Percentiles rank a stretch among this genome's conserved stretches.
These are phyloP conservation scores for Pleurotus giganteus DNA, from an alignment of 768 basidiomycete genomes.

Conservation along the genomic window DNA sequence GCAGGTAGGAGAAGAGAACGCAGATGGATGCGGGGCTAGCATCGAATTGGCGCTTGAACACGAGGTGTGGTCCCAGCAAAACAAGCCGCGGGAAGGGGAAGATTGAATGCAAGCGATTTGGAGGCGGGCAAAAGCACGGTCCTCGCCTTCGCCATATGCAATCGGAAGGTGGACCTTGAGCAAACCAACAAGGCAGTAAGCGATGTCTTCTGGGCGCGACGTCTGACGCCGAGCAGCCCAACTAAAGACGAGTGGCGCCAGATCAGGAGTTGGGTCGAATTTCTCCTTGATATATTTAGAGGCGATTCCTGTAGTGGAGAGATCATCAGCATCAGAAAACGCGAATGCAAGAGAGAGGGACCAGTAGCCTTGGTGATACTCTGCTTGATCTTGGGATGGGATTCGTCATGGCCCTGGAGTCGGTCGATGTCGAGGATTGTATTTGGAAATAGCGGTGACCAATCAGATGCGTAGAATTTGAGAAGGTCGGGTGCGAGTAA, in stretches of 20 bases:
- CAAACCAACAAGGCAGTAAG: not conserved
- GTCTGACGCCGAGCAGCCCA: not conserved
- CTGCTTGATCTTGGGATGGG: too few relatives aligned
- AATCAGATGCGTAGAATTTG: not conserved
- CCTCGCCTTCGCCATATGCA: not conserved
- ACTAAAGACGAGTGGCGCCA: not conserved
- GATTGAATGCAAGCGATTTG: not conserved
- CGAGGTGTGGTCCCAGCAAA: too few relatives aligned
- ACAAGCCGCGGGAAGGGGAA: too few relatives aligned
- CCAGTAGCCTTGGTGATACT: too few relatives aligned
- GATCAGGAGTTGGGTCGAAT: not conserved
- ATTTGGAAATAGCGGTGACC: not conserved
- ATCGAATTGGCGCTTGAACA: too few relatives aligned
- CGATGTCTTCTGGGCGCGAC: not conserved
- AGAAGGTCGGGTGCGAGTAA: not conserved
- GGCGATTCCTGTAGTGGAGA: too few relatives aligned
- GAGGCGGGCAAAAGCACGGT: not conserved
- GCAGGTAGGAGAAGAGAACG: too few relatives aligned
- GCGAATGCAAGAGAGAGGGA: too few relatives aligned
- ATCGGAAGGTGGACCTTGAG: not conserved
- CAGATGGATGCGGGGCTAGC: too few relatives aligned
- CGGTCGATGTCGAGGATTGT: not conserved
- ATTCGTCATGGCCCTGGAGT: too few relatives aligned
- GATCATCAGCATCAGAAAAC: too few relatives aligned
- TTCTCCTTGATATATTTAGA: not conserved